Base-by-base conservation (phyloP, 768 basidiomycete species). In the Tulasnella sp. region DNA sequence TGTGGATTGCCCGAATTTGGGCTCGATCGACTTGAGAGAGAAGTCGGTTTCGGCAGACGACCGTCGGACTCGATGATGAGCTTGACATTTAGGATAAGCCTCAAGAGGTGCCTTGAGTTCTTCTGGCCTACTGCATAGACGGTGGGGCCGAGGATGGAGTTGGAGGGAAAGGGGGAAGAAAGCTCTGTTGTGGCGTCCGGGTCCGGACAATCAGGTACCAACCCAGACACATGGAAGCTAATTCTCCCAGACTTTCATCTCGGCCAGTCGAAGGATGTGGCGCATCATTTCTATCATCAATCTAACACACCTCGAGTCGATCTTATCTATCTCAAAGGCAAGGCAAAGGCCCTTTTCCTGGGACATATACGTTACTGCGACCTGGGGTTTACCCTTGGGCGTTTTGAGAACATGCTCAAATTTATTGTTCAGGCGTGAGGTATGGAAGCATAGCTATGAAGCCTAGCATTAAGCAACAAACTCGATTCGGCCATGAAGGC, bases 1-100 rank as follows among this genome's bases (percentile, higher is more conserved):
- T 60, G n/a, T 74, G n/a, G 9, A 74, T 46, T 7, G 73, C 37
- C 44, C 40, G 44, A 31, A 40, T 74, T 74, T 74, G 73, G 24
- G 73, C 73, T 40, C 40, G 44, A 37, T 74, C 73, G 37, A 46
- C 73, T 24, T 74, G 73, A 24, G 73, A 74, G 73, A 74, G 73
- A 12, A 41, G n/a, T 9, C 73, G 73, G 37, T 74, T 46, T 12
- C 73, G 24, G 73, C 37, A 74, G 73, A 46, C 73, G 73, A 74
- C 73, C 24, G 73, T 74, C 34, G 40, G 40, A 20, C 24, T 37
- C 24, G 73, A 74, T 11, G 44, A 41, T 37, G 73, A 9, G 34
- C 34, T 40, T 24, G 24, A n/a, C 24, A 41, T 24, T n/a, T 37
- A 9, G 24, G 37, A 37, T 41, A 41, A 24, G 73, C 28, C 37